Evolutionary conservation across 2,329 filamentous ascomycete genomes (phyloP), one percentile per base, ranked within the genome.

Genomic region (Aspergillus sp.): DNA sequence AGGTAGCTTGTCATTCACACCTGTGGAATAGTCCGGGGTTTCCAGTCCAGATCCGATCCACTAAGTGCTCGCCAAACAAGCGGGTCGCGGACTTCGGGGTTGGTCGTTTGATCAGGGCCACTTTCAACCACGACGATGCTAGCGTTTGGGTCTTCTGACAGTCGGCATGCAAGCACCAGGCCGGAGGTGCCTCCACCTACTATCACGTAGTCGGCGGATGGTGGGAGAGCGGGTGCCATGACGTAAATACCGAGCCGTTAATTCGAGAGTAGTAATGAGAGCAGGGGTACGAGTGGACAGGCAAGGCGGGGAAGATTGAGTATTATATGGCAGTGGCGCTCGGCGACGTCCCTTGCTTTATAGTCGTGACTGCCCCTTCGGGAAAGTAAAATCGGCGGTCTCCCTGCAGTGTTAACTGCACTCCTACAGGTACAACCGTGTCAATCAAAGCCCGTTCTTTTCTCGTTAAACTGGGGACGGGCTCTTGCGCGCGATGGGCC

Each of bases 141-240:
- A 2, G 46, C n/a, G 2, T 23, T 3, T 14, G 46, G 45, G 33
- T 54, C 21, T 24, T 54, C 50, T 11, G 51, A 54, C 2, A 58
- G 51, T 1, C 46, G 56, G 6, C 24, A 33, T 1, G 56, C 56
- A 7, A 58, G 21, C 2, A 55, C 51, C 3, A 55, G 56, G 45
- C 56, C 56, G 4, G 56, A 39, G 2, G 56, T 58, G 31, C 51
- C 56, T 8, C 51, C 51, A 11, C 51, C 56, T 1, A 54, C 15
- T 9, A 51, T 41, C 23, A 44, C 11, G 4, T 43, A 41, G 6
- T 52, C 49, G 9, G 24, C 11, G 4, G 27, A 33, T 12, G n/a
- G 7, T 12, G 15, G 27, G 27, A n/a, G 27, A n/a, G 15, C 7
- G 15, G n/a, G 23, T 35, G n/a, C 27, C 27, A 48, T 33, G 3